Conservation (phyloP, 768 basidiomycete species). For the Chalciporus piperatus region DNA sequence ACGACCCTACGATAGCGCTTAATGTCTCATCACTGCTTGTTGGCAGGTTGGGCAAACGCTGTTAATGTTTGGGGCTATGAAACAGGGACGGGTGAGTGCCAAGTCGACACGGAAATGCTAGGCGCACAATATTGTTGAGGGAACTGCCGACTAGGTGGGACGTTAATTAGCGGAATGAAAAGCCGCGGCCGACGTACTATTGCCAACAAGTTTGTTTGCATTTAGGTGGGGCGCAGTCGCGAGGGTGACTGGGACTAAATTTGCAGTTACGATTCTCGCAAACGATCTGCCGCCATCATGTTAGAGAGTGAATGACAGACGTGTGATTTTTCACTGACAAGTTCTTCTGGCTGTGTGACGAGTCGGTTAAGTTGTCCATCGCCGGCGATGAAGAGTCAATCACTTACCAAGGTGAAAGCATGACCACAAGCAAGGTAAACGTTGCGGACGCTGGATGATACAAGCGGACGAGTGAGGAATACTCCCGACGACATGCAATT, state of each 20-base stretch:
- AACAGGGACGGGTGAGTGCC: background rate
- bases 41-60: slow-evolving; percentile 42
- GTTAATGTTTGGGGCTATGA: slow-evolving; percentile 42
- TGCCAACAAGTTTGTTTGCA: slow-evolving; percentile 50
- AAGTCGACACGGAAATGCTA: background rate
- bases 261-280: slow-evolving; percentile 48
- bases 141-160: slow-evolving; percentile 36
- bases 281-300: slow-evolving; percentile 35
- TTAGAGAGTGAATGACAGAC: slow-evolving; percentile 7
- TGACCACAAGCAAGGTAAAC: slow-evolving; percentile 50
- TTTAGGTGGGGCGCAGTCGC: slow-evolving; percentile 36
- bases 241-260: slow-evolving; percentile 53
- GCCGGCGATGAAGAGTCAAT: background rate
- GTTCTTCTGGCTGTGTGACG: slow-evolving; percentile 35
- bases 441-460: slow-evolving; percentile 40
- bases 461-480: background rate
- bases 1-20: slow-evolving; percentile 4
- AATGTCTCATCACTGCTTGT: slow-evolving; percentile 25
- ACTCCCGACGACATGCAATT: background rate
- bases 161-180: slow-evolving; percentile 9
- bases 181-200: slow-evolving; percentile 35
- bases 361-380: slow-evolving; percentile 8
- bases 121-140: slow-evolving; percentile 47
- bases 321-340: slow-evolving; percentile 20
- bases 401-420: slow-evolving; percentile 39